Evolutionary conservation across 176 grass and related monocot genomes (phyloP).

Genomic region (Saccharum spontaneum): DNA sequence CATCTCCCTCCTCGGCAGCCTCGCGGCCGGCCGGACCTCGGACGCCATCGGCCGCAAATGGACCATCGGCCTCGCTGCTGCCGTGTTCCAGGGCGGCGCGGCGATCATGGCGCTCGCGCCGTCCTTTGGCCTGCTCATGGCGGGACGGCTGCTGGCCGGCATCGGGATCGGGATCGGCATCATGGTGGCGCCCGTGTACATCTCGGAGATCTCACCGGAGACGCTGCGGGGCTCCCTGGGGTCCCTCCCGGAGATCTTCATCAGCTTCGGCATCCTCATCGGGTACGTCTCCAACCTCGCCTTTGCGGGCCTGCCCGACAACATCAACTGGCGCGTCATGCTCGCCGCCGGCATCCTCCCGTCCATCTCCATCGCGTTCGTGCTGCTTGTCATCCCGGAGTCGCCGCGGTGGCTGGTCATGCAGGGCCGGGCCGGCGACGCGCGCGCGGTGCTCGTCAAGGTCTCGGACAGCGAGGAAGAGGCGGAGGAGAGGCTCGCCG

Average conservation of each 20-base stretch:
- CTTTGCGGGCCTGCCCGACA: conserved; percentile 57
- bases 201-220: conserved; percentile 71
- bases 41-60: conserved; percentile 69
- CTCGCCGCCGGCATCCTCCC: conserved; percentile 66
- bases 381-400: conserved; percentile 65
- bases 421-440: conserved; percentile 38
- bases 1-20: conserved; percentile 64
- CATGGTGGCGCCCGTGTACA: conserved; percentile 82
- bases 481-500: conserved; percentile 45
- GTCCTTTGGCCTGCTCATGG: conserved; percentile 61
- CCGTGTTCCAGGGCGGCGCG: conserved; percentile 64
- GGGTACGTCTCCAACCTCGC: conserved; percentile 68
- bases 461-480: conserved; percentile 46
- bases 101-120: conserved; percentile 61
- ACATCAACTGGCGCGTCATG: conserved; percentile 64
- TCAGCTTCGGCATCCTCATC: conserved; percentile 74
- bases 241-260: conserved; percentile 79
- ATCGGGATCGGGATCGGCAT: conserved; percentile 69
- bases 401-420: conserved; percentile 79
- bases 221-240: conserved; percentile 49
- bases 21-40: conserved; percentile 54
- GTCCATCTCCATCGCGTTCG: conserved; percentile 59
- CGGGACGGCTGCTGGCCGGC: conserved; percentile 64
- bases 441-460: conserved; percentile 52
- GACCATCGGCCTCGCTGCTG: conserved; percentile 68